These are phyloP conservation scores for Mycena pura DNA, from an alignment of 768 basidiomycete genomes.

Conservation along the genomic window DNA sequence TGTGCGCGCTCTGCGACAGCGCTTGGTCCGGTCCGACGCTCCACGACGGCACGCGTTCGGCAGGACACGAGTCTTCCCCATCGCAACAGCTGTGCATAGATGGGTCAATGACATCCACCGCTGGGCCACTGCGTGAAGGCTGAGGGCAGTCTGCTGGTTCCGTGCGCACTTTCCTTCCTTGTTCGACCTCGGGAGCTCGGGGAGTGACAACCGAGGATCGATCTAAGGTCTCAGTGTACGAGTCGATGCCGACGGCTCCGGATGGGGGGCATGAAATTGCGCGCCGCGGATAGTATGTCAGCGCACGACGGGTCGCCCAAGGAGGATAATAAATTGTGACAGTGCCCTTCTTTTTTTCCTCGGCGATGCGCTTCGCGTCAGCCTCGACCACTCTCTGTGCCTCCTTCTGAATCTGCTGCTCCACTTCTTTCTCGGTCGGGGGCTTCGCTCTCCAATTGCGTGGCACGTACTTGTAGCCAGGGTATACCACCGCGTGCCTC, in stretches of 20 bases:
- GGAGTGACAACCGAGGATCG: conserved; percentile 12
- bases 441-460: conserved; percentile 5
- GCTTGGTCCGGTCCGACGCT: background rate
- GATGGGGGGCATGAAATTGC: conserved; percentile 23
- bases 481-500: conserved; percentile 47
- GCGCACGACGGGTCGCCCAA: conserved; percentile 22
- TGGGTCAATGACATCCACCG: conserved; percentile 1
- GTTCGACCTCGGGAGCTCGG: background rate
- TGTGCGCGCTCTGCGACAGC: background rate
- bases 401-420: conserved; percentile 1
- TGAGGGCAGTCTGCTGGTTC: background rate
- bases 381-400: conserved; percentile 10
- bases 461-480: conserved; percentile 52
- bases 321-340: conserved; percentile 25
- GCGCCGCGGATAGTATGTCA: conserved; percentile 20
- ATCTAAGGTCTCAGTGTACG: conserved; percentile 18
- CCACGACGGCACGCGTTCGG: background rate
- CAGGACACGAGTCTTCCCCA: background rate
- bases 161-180: background rate
- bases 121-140: background rate
- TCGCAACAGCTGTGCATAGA: background rate
- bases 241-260: conserved; percentile 10
- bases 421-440: conserved; percentile 6
- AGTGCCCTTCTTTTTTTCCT: conserved; percentile 5
- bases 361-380: conserved; percentile 2